Evolutionary conservation across 2,329 filamentous ascomycete genomes (phyloP), one percentile per base, ranked within the genome.

Genomic region (Podosphaera aphanis): DNA sequence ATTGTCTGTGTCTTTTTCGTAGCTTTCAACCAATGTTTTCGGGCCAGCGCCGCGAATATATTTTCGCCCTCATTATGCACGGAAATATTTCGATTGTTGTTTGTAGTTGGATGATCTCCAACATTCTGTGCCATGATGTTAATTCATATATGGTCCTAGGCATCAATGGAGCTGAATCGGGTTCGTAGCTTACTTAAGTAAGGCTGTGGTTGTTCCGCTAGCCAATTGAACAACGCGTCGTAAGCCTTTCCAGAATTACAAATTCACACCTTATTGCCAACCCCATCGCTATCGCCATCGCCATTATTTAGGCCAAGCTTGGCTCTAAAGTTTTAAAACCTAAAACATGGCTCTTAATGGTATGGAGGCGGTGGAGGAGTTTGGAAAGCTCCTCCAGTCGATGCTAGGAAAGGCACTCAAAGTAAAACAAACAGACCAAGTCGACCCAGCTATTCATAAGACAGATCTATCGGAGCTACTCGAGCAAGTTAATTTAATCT

Each of bases 1-100:
- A 73, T 65, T 58, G 77, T 83, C 43, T 71, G 62, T 57, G 71
- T 74, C 58, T 71, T 74, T 58, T 68, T 73, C 20, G 71, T 65
- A 7, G 67, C 54, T 59, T 79, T 79, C 50, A 93, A 66, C 90
- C 90, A 98, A 63, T 88, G 72, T 61, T 82, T 77, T 57, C 77
- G 74, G 49, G 90, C 90, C 52, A 94, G 67, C 60, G 80, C 72
- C 56, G 79, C 76, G 63, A 84, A 83, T 52, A 71, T 65, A 55
- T 68, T 77, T 57, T 83, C 79, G 57, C 77, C 77, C 53, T 81
- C 75, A 55, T 79, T 33, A 11, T 7, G 29, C 6, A 33, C 29
- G 15, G 13, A 33, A 13, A 33, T 33, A n/a, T 5, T 7, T 4
- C 29, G 3, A 4, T 3, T 13, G 11, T 11, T 13, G 11, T 6